Evolutionary conservation across 2,329 filamentous ascomycete species (phyloP), one percentile per base, ranked within the genome.

Genomic region (Pseudogymnoascus sp.): DNA sequence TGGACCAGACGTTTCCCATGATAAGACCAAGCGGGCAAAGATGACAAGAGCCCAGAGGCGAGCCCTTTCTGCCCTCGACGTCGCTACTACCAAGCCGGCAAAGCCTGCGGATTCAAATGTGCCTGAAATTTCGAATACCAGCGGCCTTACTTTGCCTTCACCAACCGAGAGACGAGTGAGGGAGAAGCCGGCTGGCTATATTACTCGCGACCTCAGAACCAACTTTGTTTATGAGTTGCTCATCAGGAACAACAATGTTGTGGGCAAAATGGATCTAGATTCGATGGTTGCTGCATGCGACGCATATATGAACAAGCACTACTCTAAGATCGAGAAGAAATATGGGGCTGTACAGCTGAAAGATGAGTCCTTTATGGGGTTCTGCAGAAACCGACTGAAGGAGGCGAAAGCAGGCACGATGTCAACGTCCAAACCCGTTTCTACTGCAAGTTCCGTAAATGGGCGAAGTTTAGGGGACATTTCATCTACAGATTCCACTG

Each of bases 281-380:
- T 55, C 49, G 12, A 55, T 55, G 5, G 25, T 55, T 55, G 28
- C 49, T 33, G 49, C 49, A 55, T 55, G 49, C 28, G n/a, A 55
- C 11, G 49, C n/a, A 33, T 55, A 55, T 33, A 55, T 55, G 49
- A 33, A 12, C 7, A 55, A 33, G 16, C 5, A 55, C 14, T 55
- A 55, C 21, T 55, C 49, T 16, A 55, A 33, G 28, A 33, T 33
- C 28, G 49, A 55, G 49, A 55, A 55, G 49, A 55, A 55, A 55
- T 33, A 55, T 33, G 49, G 49, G 21, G 16, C 25, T 33, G 49
- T 55, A 16, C 49, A 55, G 28, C 28, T 55, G 49, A 33, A 55
- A 12, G 49, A 55, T 14, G 49, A 55, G 14, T 55, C 49, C 16
- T 55, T 55, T 14, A 9, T 33, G n/a, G 49, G 49, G n/a, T 55